Evolutionary conservation across 768 basidiomycete genomes (phyloP).

Genomic region (Piloderma croceum): DNA sequence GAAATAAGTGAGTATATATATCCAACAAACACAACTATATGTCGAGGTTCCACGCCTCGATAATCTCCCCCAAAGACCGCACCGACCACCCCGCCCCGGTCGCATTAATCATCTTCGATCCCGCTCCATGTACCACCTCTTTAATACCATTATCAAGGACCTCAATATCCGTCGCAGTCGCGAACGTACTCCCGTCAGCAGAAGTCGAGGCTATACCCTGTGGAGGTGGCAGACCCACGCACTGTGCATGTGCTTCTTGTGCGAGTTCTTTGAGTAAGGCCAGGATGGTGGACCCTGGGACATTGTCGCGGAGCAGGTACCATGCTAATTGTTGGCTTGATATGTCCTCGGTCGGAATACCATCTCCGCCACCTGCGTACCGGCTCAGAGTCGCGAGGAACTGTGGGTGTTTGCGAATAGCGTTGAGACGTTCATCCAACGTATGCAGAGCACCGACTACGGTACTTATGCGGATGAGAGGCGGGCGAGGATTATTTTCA

Average conservation of each 20-base stretch:
- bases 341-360: too few relatives aligned
- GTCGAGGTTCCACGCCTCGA: constrained; percentile 46
- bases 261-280: constrained; percentile 57
- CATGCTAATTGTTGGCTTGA: constrained; percentile 65
- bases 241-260: constrained; percentile 54
- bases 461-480: constrained; percentile 69
- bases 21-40: too few relatives aligned
- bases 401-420: constrained; percentile 32
- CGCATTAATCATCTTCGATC: constrained; percentile 69
- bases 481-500: constrained; percentile 59
- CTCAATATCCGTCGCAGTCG: constrained; percentile 23
- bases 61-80: constrained; percentile 59
- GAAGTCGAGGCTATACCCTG: constrained; percentile 44
- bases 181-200: constrained; percentile 36
- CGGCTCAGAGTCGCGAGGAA: constrained; percentile 42
- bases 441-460: constrained; percentile 60
- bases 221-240: constrained; percentile 42
- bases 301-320: constrained; percentile 66
- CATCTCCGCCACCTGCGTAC: constrained; percentile 61
- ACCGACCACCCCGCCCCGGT: constrained; percentile 72
- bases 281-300: constrained; percentile 67
- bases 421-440: constrained; percentile 53
- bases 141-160: constrained; percentile 58
- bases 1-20: too few relatives aligned
- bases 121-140: constrained; percentile 82